Percentiles rank a stretch among this genome's conserved stretches.
Evolutionary conservation across 2,329 filamentous ascomycete genomes (phyloP).

Genomic region (Sporothrix variecibatus): DNA sequence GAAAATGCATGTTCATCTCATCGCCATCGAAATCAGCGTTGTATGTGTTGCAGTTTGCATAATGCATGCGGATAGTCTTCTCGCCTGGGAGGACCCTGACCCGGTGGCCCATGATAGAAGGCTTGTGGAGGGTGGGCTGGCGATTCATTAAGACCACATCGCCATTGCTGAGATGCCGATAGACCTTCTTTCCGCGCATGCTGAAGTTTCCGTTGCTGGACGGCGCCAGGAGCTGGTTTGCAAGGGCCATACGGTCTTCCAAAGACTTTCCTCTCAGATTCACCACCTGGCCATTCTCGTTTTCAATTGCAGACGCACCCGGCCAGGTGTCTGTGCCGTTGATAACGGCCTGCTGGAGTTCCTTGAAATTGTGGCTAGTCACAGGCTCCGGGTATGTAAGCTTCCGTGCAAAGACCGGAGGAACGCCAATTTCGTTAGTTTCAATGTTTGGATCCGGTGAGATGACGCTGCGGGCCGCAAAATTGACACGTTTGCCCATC

Average conservation of each 20-base stretch:
- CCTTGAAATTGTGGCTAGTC: constrained; percentile 94
- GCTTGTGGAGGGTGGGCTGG: constrained; percentile 96
- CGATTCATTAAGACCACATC: constrained; percentile 99
- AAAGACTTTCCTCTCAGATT: constrained; percentile 83
- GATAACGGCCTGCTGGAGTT: constrained; percentile 92
- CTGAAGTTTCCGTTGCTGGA: constrained; percentile 72
- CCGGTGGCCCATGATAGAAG: constrained; percentile 97
- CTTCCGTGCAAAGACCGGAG: constrained; percentile 95
- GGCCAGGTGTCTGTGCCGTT: constrained; percentile 95
- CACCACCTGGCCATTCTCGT: constrained; percentile 89
- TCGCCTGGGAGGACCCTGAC: constrained; percentile 90
- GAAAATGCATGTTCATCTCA: constrained; percentile 99
- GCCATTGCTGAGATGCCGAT: constrained; percentile 92
- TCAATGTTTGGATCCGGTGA: constrained; percentile 98
- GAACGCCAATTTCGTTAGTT: constrained; percentile 97
- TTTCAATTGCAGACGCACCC: constrained; percentile 90
- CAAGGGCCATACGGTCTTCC: constrained; percentile 84
- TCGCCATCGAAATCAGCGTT: constrained; percentile 99
- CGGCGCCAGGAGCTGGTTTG: constrained; percentile 88
- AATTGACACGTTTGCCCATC: constrained; percentile 99
- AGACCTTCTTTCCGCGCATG: constrained; percentile 90
- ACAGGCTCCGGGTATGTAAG: constrained; percentile 96
- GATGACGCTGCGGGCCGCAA: constrained; percentile 94
- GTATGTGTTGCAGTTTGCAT: constrained; percentile 99
- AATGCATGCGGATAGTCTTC: constrained; percentile 99